phyloP scores from a whole-genome alignment of 2,329 filamentous ascomycete species.

The Talaromyces piceae region DNA sequence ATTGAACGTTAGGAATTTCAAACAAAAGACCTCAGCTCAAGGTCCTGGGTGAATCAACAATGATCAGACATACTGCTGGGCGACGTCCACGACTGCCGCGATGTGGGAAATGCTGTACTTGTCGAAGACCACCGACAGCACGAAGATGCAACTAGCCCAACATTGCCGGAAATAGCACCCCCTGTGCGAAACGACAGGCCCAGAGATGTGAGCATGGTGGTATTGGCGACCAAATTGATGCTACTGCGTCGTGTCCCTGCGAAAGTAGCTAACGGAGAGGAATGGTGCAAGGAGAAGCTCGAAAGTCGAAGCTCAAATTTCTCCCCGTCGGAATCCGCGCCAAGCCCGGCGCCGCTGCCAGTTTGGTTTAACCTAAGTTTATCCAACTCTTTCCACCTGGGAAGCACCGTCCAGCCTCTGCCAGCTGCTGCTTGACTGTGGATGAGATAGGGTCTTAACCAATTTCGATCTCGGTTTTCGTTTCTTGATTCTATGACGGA shows the following conservation, averaged over 20 bases:
- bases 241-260: not conserved
- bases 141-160: not conserved
- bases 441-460: not conserved
- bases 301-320: conserved; percentile 9
- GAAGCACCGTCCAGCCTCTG: not conserved
- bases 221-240: not conserved
- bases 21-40: not conserved
- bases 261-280: not conserved
- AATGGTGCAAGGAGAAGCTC: not conserved
- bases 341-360: conserved; percentile 7
- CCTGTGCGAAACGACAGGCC: conserved; percentile 2
- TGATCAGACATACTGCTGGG: not conserved
- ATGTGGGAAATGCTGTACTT: conserved; percentile 2
- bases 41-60: not conserved
- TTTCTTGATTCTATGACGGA: not conserved
- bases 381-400: not conserved
- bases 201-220: conserved; percentile 3
- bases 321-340: not conserved
- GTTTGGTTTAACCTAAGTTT: not conserved
- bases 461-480: not conserved
- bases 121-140: conserved; percentile 10
- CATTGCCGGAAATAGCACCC: not conserved
- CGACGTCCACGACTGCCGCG: not conserved
- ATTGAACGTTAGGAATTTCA: too few species aligned
- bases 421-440: not conserved